Percentiles rank a stretch among this genome's conserved stretches.
phyloP scores from a whole-genome alignment of 2,329 filamentous ascomycete species.

The Trichoderma brevicompactum region DNA sequence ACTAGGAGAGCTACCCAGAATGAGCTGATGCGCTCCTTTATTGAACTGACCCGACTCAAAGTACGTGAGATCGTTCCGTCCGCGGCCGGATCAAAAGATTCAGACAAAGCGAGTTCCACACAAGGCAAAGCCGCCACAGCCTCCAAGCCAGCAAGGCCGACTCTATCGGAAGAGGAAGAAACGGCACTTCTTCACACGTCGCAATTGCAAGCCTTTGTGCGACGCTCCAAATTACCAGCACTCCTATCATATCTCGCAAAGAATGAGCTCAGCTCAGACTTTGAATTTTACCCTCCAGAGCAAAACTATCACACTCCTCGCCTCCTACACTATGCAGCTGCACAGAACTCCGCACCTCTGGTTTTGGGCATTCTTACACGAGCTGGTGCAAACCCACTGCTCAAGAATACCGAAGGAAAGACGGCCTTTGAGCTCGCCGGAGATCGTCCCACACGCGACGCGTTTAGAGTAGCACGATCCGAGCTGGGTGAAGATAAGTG shows the following conservation, averaged over 20 bases:
- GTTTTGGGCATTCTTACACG: constrained; percentile 77
- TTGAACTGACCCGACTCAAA: constrained; percentile 91
- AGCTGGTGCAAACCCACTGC: constrained; percentile 72
- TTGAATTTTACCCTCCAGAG: constrained; percentile 73
- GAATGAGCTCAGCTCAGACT: constrained; percentile 73
- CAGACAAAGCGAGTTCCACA: constrained; percentile 43
- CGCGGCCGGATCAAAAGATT: constrained; percentile 55
- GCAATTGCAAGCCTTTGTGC: constrained; percentile 85
- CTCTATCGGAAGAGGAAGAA: constrained; percentile 82
- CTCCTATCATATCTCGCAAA: constrained; percentile 81
- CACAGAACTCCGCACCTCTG: constrained; percentile 78
- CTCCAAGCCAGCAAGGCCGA: constrained; percentile 62
- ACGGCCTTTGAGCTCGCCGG: constrained; percentile 86
- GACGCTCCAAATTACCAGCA: constrained; percentile 86
- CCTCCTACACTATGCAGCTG: constrained; percentile 82
- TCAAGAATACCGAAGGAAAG: constrained; percentile 75
- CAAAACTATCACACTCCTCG: constrained; percentile 81
- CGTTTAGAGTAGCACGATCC: constrained; percentile 84
- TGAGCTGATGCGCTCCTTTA: constrained; percentile 91
- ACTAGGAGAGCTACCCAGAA: constrained; percentile 90
- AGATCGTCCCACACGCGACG: constrained; percentile 83
- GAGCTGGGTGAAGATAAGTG: constrained; percentile 78
- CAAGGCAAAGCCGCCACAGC: constrained; percentile 42
- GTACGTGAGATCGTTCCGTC: constrained; percentile 75
- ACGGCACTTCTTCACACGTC: constrained; percentile 80